Evolutionary conservation across 805 yeast species (phyloP).

Genomic region (Candida silvicultrix): DNA sequence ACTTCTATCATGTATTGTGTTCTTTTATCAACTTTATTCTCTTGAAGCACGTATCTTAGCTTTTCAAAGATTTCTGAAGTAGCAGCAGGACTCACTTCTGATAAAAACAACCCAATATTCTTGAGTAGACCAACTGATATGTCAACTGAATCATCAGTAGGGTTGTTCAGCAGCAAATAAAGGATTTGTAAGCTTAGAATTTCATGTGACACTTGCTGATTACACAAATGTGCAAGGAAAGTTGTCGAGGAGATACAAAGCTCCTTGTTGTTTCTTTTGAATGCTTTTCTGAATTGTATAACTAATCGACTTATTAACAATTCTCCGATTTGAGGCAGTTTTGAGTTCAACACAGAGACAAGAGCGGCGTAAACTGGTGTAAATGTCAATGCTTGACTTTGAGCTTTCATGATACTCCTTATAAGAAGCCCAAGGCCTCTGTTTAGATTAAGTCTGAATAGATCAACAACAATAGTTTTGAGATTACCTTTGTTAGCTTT

Average conservation of each 20-base stretch:
- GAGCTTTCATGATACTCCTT: slow-evolving; percentile 50
- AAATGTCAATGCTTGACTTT: slow-evolving; percentile 31
- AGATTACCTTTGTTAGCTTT: slow-evolving; percentile 41
- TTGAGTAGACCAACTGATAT: slow-evolving; percentile 45
- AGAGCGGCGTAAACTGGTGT: slow-evolving; percentile 53
- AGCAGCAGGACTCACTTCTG: slow-evolving; percentile 36
- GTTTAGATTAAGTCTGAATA: slow-evolving; percentile 52
- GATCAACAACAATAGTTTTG: slow-evolving; percentile 36
- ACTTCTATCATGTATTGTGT: slow-evolving; percentile 42
- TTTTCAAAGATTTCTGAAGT: slow-evolving; percentile 49
- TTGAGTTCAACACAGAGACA: slow-evolving; percentile 53
- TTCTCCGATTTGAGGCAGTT: slow-evolving; percentile 65
- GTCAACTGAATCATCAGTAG: slow-evolving; percentile 51
- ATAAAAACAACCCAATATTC: slow-evolving; percentile 46
- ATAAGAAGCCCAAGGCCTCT: slow-evolving; percentile 59
- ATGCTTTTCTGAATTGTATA: slow-evolving; percentile 51
- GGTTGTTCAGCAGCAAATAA: slow-evolving; percentile 37
- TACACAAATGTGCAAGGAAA: slow-evolving; percentile 58
- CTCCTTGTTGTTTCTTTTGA: slow-evolving; percentile 37
- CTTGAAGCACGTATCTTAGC: slow-evolving; percentile 54
- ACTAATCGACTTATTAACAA: slow-evolving; percentile 47
- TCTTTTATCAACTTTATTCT: slow-evolving; percentile 36
- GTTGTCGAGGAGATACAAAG: slow-evolving; percentile 35
- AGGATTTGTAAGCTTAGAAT: slow-evolving; percentile 46
- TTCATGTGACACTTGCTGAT: slow-evolving; percentile 55